A percentile compares a stretch with the other conserved stretches of the same genome.
Evolutionary conservation across 129 eudicot genomes (phyloP).

Genomic region (Pulicaria dysenterica): DNA sequence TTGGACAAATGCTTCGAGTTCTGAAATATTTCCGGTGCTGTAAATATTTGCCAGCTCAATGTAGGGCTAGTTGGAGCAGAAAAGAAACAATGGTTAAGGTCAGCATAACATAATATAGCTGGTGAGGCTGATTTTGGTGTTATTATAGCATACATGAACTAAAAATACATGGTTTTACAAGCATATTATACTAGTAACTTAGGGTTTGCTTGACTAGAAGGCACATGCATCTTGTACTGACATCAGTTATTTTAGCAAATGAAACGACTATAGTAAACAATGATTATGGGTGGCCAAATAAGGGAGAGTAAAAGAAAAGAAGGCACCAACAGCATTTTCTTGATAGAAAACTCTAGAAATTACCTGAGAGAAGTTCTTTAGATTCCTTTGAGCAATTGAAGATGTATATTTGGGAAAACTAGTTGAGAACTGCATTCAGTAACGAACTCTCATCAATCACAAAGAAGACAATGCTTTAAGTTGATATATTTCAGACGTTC

Average conservation of each 20-base stretch:
- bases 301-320: not conserved
- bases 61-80: slow-evolving; percentile 59
- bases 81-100: slow-evolving; percentile 9
- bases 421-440: slow-evolving; percentile 68
- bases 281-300: slow-evolving; percentile 14
- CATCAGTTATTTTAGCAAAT: slow-evolving; percentile 6
- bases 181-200: not conserved
- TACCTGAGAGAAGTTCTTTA: slow-evolving; percentile 86
- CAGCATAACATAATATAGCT: slow-evolving; percentile 14
- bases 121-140: slow-evolving; percentile 12
- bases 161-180: slow-evolving; percentile 8
- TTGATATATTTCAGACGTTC: slow-evolving; percentile 16
- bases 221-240: not conserved
- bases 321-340: not conserved
- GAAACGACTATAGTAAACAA: slow-evolving; percentile 4
- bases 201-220: slow-evolving; percentile 4
- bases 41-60: slow-evolving; percentile 73
- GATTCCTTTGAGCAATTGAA: slow-evolving; percentile 86
- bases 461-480: not conserved
- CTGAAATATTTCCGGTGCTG: slow-evolving; percentile 71
- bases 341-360: not conserved
- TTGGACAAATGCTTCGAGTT: slow-evolving; percentile 60
- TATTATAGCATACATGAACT: slow-evolving; percentile 14
- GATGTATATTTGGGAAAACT: slow-evolving; percentile 88
- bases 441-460: not conserved